Evolutionary conservation across 495 filamentous ascomycete genomes (phyloP).

Genomic region (Neurospora tetraspora): DNA sequence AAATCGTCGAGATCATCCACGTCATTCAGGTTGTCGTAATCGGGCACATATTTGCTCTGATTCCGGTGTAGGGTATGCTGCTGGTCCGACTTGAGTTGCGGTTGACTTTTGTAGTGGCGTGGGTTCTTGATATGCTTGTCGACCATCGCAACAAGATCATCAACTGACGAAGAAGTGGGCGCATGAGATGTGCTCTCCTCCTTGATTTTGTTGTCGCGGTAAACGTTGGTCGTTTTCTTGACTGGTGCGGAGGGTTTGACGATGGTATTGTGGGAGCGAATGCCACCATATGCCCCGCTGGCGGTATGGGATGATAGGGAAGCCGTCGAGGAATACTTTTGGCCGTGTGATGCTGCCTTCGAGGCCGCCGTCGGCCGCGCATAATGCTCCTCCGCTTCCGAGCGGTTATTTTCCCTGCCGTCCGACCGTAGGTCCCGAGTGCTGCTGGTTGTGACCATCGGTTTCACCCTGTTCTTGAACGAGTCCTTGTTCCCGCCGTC

Average conservation of each 20-base stretch:
- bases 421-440: constrained; percentile 40
- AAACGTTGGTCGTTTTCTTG: constrained; percentile 56
- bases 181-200: constrained; percentile 7
- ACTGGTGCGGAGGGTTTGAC: not conserved
- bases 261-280: not conserved
- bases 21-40: constrained; percentile 13
- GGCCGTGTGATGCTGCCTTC: constrained; percentile 1
- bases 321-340: constrained; percentile 8
- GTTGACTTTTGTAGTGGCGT: constrained; percentile 38
- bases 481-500: constrained; percentile 40
- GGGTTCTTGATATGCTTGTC: constrained; percentile 24
- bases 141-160: constrained; percentile 14
- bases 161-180: constrained; percentile 2
- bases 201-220: constrained; percentile 46
- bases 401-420: constrained; percentile 28
- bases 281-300: not conserved
- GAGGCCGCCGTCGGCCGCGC: not conserved
- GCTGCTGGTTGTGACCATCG: constrained; percentile 19
- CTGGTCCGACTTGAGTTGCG: constrained; percentile 20
- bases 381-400: not conserved
- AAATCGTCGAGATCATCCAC: constrained; percentile 16
- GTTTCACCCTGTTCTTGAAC: constrained; percentile 12
- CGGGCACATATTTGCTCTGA: constrained; percentile 21
- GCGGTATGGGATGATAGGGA: not conserved
- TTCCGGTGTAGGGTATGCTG: constrained; percentile 18